Conservation (phyloP, 768 basidiomycete genomes). For the Pleurotus ostreatus region DNA sequence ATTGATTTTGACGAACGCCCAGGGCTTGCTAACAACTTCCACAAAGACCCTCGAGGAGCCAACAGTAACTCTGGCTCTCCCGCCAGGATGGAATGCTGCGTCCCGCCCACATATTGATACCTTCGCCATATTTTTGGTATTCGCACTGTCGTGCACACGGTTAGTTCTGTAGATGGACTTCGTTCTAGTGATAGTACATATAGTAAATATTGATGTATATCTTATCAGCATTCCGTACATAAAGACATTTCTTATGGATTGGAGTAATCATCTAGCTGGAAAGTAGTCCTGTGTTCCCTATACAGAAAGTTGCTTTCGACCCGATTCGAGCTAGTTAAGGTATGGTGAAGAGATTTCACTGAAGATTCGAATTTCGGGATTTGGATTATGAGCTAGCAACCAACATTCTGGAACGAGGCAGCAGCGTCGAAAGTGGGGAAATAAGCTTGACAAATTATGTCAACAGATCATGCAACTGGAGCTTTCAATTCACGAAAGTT, state of each 20-base stretch:
- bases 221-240: no score
- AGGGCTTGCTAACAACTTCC: conserved; percentile 50
- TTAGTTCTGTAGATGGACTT: conserved; percentile 9
- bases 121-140: conserved; percentile 10
- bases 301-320: not conserved
- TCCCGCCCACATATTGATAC: not conserved
- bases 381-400: no score
- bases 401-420: not conserved
- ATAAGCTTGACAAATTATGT: not conserved
- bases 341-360: no score
- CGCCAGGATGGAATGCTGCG: conserved; percentile 51
- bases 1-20: conserved; percentile 50
- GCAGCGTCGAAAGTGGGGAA: not conserved
- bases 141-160: conserved; percentile 14
- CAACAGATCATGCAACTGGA: not conserved
- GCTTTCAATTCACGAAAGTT: not conserved
- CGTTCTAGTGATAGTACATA: not conserved
- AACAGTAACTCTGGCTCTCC: conserved; percentile 55
- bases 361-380: no score
- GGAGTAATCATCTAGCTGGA: not conserved
- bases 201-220: no score
- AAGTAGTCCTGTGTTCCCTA: not conserved
- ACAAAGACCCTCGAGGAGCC: conserved; percentile 43
- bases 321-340: no score
- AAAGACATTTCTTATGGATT: no score